These are phyloP conservation scores for Nannizziopsis arthrosporioides DNA, from an alignment of 2,329 filamentous ascomycete species.

Conservation along the genomic window DNA sequence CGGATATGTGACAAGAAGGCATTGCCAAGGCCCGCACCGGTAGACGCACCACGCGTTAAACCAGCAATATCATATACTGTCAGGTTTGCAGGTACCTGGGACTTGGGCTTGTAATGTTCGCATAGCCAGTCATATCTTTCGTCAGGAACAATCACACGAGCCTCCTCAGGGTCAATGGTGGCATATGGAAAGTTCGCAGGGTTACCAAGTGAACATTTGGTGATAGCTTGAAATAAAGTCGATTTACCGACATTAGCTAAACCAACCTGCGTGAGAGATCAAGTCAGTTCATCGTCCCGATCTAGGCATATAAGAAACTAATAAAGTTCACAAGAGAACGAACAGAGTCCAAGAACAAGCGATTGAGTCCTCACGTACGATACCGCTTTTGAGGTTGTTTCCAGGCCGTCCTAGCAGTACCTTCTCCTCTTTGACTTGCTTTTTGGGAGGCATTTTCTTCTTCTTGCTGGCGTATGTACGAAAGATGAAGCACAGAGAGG, in stretches of 20 bases:
- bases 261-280: conserved; percentile 56
- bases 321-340: conserved; percentile 11
- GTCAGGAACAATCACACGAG: conserved; percentile 92
- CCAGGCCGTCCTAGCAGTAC: conserved; percentile 88
- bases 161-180: conserved; percentile 97
- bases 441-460: conserved; percentile 91
- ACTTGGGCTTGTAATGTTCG: conserved; percentile 96
- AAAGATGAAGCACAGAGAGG: conserved; percentile 10
- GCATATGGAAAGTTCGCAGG: conserved; percentile 99
- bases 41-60: conserved; percentile 88
- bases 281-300: conserved; percentile 4
- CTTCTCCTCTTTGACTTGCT: conserved; percentile 84
- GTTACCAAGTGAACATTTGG: conserved; percentile 93
- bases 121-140: conserved; percentile 91
- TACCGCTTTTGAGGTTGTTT: conserved; percentile 98
- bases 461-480: conserved; percentile 44
- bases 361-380: conserved; percentile 59
- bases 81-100: conserved; percentile 87
- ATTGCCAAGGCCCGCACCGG: conserved; percentile 93
- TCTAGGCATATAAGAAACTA: conserved; percentile 14
- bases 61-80: conserved; percentile 98
- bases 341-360: conserved; percentile 18
- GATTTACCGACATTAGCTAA: conserved; percentile 99
- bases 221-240: conserved; percentile 98
- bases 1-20: conserved; percentile 97